phyloP scores from a whole-genome alignment of 495 filamentous ascomycete genomes.

The Penicillium salamii region DNA sequence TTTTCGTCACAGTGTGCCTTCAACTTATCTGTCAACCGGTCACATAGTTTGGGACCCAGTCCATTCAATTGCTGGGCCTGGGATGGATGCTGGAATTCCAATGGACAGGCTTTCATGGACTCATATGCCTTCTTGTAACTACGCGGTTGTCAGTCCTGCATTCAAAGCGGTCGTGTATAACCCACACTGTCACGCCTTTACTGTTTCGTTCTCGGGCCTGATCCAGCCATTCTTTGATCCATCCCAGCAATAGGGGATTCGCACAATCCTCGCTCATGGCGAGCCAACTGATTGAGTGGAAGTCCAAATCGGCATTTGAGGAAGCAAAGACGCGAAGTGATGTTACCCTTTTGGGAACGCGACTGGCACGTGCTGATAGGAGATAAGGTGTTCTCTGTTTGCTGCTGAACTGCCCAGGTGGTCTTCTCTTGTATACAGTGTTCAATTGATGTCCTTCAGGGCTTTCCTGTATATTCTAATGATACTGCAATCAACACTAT shows the following conservation, averaged over 20 bases:
- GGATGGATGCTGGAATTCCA: conserved; percentile 71
- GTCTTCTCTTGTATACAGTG: not conserved
- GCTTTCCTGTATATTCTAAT: no score
- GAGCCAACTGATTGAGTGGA: not conserved
- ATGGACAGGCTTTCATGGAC: conserved; percentile 74
- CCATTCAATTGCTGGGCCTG: conserved; percentile 70
- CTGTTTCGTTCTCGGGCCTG: conserved; percentile 65
- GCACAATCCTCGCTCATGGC: conserved; percentile 52
- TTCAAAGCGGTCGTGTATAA: conserved; percentile 5
- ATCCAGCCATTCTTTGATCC: conserved; percentile 82
- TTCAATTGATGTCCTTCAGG: no score
- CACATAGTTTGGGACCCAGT: conserved; percentile 67
- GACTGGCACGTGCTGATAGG: conserved; percentile 16
- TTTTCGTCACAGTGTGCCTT: conserved; percentile 65
- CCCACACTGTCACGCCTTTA: conserved; percentile 62
- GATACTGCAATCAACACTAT: no score
- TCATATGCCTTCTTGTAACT: conserved; percentile 79
- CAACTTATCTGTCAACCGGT: conserved; percentile 66
- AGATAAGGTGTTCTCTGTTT: no score
- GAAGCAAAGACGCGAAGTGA: conserved; percentile 18
- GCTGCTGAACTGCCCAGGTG: no score
- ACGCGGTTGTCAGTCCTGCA: conserved; percentile 10
- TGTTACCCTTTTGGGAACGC: conserved; percentile 24
- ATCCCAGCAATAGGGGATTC: conserved; percentile 72
- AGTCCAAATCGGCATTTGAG: conserved; percentile 1